A percentile compares a stretch with the other conserved stretches of the same genome.
Conservation (phyloP, 352 stramenopile species). For the Pythium periplocum region DNA sequence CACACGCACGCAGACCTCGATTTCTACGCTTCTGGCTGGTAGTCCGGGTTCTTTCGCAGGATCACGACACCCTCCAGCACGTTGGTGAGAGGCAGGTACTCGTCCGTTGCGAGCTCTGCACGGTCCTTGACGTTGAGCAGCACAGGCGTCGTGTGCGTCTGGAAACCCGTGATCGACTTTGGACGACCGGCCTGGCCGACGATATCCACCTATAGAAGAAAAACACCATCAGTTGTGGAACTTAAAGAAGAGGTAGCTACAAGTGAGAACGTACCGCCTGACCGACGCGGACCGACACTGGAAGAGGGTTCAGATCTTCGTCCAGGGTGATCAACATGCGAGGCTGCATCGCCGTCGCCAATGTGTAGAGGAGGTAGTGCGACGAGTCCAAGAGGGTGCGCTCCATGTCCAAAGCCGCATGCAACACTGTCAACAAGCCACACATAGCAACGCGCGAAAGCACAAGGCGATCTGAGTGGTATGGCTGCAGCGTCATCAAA, state of each 20-base stretch:
- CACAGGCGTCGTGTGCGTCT: conserved; percentile 99
- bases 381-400: conserved; percentile 97
- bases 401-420: conserved; percentile 97
- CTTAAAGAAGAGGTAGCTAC: conserved; percentile 3
- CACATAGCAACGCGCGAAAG: conserved; percentile 91
- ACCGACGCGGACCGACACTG: conserved; percentile 97
- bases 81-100: conserved; percentile 94
- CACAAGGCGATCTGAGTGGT: conserved; percentile 95
- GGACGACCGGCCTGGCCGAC: conserved; percentile 98
- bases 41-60: conserved; percentile 96
- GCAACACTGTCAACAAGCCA: conserved; percentile 94
- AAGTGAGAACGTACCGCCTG: conserved; percentile 83
- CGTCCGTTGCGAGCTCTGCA: conserved; percentile 97
- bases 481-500: conserved; percentile 96
- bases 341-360: conserved; percentile 97
- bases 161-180: conserved; percentile 99
- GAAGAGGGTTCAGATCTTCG: conserved; percentile 94
- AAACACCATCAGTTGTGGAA: conserved; percentile 1
- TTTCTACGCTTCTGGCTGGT: conserved; percentile 69
- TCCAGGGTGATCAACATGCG: conserved; percentile 98
- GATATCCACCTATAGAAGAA: conserved; percentile 89
- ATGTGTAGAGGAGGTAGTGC: conserved; percentile 98
- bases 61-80: conserved; percentile 99
- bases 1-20: neutral
- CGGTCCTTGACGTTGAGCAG: conserved; percentile 97